Conservation (phyloP, 768 basidiomycete genomes). For the Amanita subjunquillea region DNA sequence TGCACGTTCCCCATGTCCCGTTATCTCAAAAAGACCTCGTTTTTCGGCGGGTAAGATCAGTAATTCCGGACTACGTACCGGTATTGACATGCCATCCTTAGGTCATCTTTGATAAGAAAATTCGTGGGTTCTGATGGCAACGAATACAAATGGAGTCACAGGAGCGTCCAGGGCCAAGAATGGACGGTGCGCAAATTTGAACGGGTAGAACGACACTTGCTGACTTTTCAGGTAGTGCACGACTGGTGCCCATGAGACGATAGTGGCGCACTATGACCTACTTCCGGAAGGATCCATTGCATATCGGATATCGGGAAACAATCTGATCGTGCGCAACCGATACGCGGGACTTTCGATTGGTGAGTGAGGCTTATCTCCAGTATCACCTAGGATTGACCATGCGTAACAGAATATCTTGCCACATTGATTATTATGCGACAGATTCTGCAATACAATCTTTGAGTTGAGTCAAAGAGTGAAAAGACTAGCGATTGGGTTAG, state of each 20-base stretch:
- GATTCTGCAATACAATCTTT: slow-evolving; percentile 36
- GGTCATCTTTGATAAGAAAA: slow-evolving; percentile 57
- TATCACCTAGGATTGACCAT: neutral
- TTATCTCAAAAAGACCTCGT: slow-evolving; percentile 51
- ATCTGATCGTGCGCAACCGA: slow-evolving; percentile 46
- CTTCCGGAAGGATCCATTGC: slow-evolving; percentile 41
- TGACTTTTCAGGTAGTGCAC: slow-evolving; percentile 34
- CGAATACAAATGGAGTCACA: slow-evolving; percentile 63
- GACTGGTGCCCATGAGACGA: slow-evolving; percentile 31
- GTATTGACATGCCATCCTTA: neutral
- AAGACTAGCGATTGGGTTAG: neutral
- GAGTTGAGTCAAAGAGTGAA: neutral
- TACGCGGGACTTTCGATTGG: slow-evolving; percentile 45
- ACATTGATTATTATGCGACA: slow-evolving; percentile 51
- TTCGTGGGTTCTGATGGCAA: slow-evolving; percentile 59
- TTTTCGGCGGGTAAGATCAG: slow-evolving; percentile 53
- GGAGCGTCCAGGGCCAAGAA: slow-evolving; percentile 47
- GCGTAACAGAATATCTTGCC: slow-evolving; percentile 36
- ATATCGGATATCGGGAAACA: slow-evolving; percentile 56
- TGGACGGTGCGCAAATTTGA: slow-evolving; percentile 54
- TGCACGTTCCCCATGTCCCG: slow-evolving; percentile 47
- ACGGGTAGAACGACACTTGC: neutral
- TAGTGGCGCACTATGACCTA: slow-evolving; percentile 61
- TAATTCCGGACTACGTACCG: neutral
- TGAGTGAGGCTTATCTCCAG: slow-evolving; percentile 16